A percentile compares a stretch with the other conserved stretches of the same genome.
Conservation (phyloP, 495 filamentous ascomycete species). For the Aspergillus carlsbadensis region DNA sequence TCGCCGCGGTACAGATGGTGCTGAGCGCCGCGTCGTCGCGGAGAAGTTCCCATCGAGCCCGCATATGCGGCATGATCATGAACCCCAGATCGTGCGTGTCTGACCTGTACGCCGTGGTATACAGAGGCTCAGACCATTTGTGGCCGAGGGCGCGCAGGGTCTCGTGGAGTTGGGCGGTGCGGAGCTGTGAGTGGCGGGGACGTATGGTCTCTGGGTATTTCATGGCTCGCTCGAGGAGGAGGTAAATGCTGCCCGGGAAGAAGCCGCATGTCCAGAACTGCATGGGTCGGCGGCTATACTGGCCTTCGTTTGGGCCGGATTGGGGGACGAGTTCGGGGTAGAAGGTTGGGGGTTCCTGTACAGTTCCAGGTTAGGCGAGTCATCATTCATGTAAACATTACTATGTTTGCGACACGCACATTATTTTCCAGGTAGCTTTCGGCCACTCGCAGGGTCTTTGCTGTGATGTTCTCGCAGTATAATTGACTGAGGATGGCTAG, state of each 20-base stretch:
- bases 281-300: conserved; percentile 30
- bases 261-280: conserved; percentile 47
- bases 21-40: conserved; percentile 26
- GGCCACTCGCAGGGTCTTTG: conserved; percentile 30
- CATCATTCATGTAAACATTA: no score
- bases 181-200: background rate
- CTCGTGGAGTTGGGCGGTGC: background rate
- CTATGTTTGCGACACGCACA: no score
- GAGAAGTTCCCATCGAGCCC: conserved; percentile 32
- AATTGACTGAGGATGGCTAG: conserved; percentile 20
- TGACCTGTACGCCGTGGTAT: conserved; percentile 23
- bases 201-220: conserved; percentile 22
- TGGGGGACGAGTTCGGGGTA: conserved; percentile 34
- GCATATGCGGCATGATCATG: conserved; percentile 35
- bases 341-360: conserved; percentile 14
- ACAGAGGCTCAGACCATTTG: conserved; percentile 17
- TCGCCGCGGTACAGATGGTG: no score
- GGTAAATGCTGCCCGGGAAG: conserved; percentile 38
- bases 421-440: no score
- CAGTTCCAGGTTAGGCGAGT: conserved; percentile 1
- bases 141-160: conserved; percentile 10
- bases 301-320: conserved; percentile 18
- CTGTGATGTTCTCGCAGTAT: conserved; percentile 26
- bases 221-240: conserved; percentile 30
- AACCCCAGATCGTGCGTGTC: conserved; percentile 49